phyloP scores from a whole-genome alignment of 257 asterid genomes.

The Apocynum venetum region DNA sequence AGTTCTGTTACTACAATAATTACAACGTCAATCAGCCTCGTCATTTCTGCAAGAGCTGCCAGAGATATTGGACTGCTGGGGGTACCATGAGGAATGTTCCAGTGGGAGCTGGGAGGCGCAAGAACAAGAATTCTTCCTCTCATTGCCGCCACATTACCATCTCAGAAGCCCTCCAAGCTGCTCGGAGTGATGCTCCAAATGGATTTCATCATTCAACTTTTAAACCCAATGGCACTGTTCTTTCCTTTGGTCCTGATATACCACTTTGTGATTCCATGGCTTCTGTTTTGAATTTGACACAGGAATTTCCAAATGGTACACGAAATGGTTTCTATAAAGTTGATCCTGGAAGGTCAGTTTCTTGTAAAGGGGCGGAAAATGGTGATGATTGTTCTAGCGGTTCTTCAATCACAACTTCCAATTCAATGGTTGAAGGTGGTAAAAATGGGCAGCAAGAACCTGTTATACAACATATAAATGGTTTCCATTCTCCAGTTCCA shows the following conservation, averaged over 20 bases:
- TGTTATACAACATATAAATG: constrained; percentile 36
- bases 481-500: constrained; percentile 49
- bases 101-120: constrained; percentile 85
- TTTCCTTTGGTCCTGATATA: constrained; percentile 57
- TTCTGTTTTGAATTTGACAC: constrained; percentile 41
- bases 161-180: constrained; percentile 54
- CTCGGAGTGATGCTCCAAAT: constrained; percentile 39
- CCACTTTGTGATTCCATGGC: constrained; percentile 53
- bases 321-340: constrained; percentile 28
- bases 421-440: constrained; percentile 24
- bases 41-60: constrained; percentile 90
- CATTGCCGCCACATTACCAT: constrained; percentile 55
- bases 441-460: constrained; percentile 33
- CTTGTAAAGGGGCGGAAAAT: constrained; percentile 30
- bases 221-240: constrained; percentile 56
- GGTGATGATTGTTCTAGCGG: constrained; percentile 43
- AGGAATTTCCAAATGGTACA: constrained; percentile 26
- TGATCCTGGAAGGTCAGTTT: constrained; percentile 22
- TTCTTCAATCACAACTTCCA: constrained; percentile 35
- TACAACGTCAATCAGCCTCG: constrained; percentile 89
- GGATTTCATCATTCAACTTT: constrained; percentile 38
- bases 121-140: constrained; percentile 58
- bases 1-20: constrained; percentile 89
- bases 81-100: constrained; percentile 96
- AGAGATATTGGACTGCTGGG: constrained; percentile 95